phyloP scores from a whole-genome alignment of 78 protist species.

The Dictyostelium intermedium region DNA sequence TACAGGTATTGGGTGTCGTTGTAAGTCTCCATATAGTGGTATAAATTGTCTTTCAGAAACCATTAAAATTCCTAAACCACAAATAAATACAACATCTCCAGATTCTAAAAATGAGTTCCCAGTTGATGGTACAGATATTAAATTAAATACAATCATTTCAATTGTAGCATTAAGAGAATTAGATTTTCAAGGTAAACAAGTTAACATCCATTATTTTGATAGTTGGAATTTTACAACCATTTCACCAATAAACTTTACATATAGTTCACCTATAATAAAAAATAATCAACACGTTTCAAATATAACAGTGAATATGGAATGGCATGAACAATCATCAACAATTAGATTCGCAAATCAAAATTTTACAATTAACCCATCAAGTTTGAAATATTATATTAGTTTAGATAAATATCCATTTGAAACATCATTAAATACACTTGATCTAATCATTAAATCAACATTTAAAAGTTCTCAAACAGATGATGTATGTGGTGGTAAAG shows the following conservation, averaged over 20 bases:
- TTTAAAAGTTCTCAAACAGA: not conserved
- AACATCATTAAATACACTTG: not conserved
- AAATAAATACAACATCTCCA: not conserved
- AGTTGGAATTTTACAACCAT: not conserved
- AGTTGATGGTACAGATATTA: not conserved
- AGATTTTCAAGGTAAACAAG: not conserved
- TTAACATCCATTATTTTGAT: not conserved
- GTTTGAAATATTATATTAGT: conserved; percentile 13
- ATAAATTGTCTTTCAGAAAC: not conserved
- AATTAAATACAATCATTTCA: not conserved
- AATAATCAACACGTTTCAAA: not conserved
- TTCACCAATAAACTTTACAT: not conserved
- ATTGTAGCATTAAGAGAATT: conserved; percentile 7
- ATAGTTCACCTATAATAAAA: not conserved
- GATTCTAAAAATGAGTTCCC: not conserved
- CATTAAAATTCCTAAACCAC: not conserved
- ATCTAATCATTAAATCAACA: not conserved
- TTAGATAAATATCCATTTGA: not conserved
- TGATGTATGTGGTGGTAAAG: not conserved
- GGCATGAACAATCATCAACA: not conserved
- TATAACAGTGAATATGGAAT: not conserved
- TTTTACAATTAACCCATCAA: conserved; percentile 9
- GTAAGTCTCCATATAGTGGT: conserved; percentile 23
- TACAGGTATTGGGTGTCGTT: not conserved
- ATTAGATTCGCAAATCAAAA: conserved; percentile 1